Base-by-base conservation (phyloP, 2,329 filamentous ascomycete genomes). In the Ceratocystis papillata region DNA sequence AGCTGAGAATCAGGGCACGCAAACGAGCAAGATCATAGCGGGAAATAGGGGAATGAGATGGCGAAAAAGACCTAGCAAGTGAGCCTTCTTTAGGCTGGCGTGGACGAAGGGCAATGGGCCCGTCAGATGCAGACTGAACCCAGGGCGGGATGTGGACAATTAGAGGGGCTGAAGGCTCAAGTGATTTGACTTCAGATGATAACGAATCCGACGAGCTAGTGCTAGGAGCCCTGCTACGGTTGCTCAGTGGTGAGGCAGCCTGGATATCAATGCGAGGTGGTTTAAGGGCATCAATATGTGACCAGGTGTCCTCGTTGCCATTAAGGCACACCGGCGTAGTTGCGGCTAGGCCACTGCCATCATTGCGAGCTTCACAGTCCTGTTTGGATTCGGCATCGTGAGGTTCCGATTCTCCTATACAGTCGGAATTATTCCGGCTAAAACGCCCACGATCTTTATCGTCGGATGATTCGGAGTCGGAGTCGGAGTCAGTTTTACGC, bases 1-100 rank as follows among this genome's bases (percentile, higher is more conserved):
- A 90, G 69, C 87, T 88, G 25, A 96, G 79, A 50, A 96, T 83
- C 7, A 95, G 79, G 0, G 90, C 83, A 67, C 85, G 83, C 1
- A 92, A 81, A n/a, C 90, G 86, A 17, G 88, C 88, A 64, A 96
- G 82, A 70, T 96, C 93, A n/a, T 83, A 83, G 70, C 82, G 84
- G 8, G 81, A 85, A 37, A 88, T 74, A 10, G 73, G 74, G n/a
- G 72, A 72, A 57, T 67, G 67, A 4, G 44, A 5, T 17, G 22
- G 41, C 7, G 48, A 44, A 46, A 44, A 25, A 5, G 50, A 37
- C 30, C 55, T 28, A 28, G 44, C 44, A 44, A 59, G 37, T 46
- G 62, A 59, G 20, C 61, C 28, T 8, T 62, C 62, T 46, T 59
- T 55, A 22, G 25, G 10, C 20, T 15, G 65, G 50, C 20, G 69